These are phyloP conservation scores for Vairimorpha necatrix DNA, from an alignment of 371 early-diverging fungal genomes.

Conservation along the genomic window DNA sequence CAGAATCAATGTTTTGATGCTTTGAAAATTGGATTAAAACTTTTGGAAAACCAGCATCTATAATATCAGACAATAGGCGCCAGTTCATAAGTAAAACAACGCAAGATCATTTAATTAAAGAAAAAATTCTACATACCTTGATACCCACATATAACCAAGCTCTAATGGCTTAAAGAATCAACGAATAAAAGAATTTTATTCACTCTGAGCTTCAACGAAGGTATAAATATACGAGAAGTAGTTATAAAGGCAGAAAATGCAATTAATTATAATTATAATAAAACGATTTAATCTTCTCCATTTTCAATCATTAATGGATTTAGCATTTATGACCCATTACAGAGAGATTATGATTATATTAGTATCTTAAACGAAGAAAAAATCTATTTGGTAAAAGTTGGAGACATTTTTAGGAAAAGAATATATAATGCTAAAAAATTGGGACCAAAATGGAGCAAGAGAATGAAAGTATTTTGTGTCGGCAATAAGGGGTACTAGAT, in stretches of 20 bases:
- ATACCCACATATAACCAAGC: background rate
- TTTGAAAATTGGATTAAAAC: background rate
- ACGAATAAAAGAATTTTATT: background rate
- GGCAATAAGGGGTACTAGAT: too few species aligned
- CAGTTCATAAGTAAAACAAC: conserved; percentile 20
- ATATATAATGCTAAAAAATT: too few species aligned
- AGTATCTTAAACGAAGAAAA: too few species aligned
- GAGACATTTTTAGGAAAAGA: too few species aligned
- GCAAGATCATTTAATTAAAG: background rate
- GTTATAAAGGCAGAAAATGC: background rate
- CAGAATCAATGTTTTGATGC: background rate
- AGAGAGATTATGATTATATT: background rate
- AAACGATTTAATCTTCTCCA: background rate
- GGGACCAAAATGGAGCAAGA: too few species aligned
- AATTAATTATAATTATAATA: background rate
- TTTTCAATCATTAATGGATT: background rate
- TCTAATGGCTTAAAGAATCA: background rate
- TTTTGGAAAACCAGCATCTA: background rate
- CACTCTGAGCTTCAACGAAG: background rate
- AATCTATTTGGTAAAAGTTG: too few species aligned
- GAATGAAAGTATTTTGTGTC: too few species aligned
- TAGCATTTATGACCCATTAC: background rate
- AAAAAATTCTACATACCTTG: conserved; percentile 2
- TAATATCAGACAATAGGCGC: conserved; percentile 20
- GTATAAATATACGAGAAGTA: background rate